Evolutionary conservation across 768 basidiomycete genomes (phyloP).

Genomic region (Gymnopilus junonius): DNA sequence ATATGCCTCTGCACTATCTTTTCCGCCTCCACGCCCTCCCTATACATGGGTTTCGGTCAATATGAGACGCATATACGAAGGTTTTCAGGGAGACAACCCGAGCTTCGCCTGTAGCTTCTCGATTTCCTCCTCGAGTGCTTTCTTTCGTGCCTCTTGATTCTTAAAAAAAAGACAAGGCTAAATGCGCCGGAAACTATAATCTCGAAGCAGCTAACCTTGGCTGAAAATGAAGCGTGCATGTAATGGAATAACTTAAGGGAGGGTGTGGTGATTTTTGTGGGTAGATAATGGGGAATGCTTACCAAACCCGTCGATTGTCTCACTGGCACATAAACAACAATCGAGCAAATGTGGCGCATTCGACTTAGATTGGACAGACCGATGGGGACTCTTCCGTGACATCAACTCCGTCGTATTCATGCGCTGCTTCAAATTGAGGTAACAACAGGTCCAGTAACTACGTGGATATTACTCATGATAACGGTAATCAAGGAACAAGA

Average conservation of each 20-base stretch:
- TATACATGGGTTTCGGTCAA: slow-evolving; percentile 15
- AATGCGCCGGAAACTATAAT: neutral
- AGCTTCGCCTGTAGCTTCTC: slow-evolving; percentile 49
- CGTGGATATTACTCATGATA: neutral
- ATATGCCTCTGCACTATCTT: slow-evolving; percentile 70
- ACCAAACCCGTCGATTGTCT: neutral
- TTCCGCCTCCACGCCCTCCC: slow-evolving; percentile 53
- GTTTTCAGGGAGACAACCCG: slow-evolving; percentile 38
- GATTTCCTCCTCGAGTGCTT: slow-evolving; percentile 52
- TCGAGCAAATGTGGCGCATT: slow-evolving; percentile 1
- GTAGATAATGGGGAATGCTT: neutral
- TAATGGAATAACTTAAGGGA: neutral
- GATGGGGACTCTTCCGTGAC: neutral
- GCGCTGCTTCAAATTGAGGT: neutral
- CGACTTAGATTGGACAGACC: neutral
- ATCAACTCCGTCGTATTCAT: neutral
- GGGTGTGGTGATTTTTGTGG: too few relatives aligned
- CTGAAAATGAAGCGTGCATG: slow-evolving; percentile 22
- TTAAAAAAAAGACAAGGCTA: slow-evolving; percentile 19
- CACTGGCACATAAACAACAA: neutral
- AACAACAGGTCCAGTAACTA: neutral
- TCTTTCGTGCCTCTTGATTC: slow-evolving; percentile 56
- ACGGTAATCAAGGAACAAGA: neutral
- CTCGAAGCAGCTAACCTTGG: slow-evolving; percentile 6
- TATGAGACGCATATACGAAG: slow-evolving; percentile 19